phyloP scores from a whole-genome alignment of 768 basidiomycete genomes.

The Hygrocybe coccinea region DNA sequence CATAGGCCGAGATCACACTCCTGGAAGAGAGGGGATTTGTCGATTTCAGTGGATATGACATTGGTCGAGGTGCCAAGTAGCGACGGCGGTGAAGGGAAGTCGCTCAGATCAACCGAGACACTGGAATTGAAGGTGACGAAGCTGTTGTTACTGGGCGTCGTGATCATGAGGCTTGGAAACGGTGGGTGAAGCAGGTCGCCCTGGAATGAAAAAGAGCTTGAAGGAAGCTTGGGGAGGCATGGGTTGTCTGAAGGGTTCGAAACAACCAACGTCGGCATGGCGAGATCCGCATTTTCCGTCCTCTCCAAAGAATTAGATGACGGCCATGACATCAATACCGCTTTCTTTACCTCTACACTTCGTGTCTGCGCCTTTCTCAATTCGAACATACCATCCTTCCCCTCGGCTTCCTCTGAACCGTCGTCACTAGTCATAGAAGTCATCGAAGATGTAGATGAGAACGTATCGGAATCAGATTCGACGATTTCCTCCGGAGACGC shows the following conservation, averaged over 20 bases:
- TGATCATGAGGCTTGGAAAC: conserved; percentile 30
- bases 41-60: conserved; percentile 10
- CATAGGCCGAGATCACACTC: conserved; percentile 16
- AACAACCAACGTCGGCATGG: conserved; percentile 21
- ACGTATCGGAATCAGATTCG: not conserved
- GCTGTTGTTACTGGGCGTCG: conserved; percentile 33
- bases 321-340: conserved; percentile 40
- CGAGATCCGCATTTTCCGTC: conserved; percentile 1
- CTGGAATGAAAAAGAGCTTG: conserved; percentile 3
- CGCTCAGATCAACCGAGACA: conserved; percentile 39
- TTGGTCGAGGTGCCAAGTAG: conserved; percentile 13
- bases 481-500: not conserved
- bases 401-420: conserved; percentile 20
- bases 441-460: conserved; percentile 18
- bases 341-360: conserved; percentile 49
- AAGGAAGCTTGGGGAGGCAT: conserved; percentile 7
- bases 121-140: conserved; percentile 32
- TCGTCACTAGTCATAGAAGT: conserved; percentile 17
- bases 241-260: conserved; percentile 18
- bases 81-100: too few relatives aligned
- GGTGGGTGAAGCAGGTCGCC: conserved; percentile 10
- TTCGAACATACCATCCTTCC: conserved; percentile 38
- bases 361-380: conserved; percentile 44
- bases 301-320: conserved; percentile 15
- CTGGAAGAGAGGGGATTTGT: conserved; percentile 13